Conservation (phyloP, 768 basidiomycete species). For the Suillus ampliporus region DNA sequence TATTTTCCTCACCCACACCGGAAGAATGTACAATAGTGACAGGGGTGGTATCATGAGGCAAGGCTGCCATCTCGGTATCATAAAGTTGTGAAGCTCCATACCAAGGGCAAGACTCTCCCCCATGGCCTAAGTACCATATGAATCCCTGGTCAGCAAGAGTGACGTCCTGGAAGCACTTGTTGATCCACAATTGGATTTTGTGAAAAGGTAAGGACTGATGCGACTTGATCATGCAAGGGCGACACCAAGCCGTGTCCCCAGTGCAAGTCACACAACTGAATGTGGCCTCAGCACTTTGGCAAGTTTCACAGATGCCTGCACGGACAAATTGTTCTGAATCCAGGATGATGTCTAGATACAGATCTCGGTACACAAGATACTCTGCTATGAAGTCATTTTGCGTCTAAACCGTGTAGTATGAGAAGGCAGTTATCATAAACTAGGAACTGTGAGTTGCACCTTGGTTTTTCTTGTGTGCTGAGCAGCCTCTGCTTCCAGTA, state of each 20-base stretch:
- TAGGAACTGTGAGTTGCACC: not conserved
- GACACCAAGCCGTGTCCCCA: too few relatives aligned
- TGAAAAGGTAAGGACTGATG: constrained; percentile 16
- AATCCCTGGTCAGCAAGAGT: constrained; percentile 25
- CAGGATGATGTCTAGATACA: constrained; percentile 6
- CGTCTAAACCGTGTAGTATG: constrained; percentile 1
- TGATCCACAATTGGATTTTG: constrained; percentile 26
- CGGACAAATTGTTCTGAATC: constrained; percentile 2
- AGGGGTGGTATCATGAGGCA: not conserved
- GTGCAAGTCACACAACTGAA: too few relatives aligned
- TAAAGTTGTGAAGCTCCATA: not conserved
- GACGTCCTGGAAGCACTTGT: constrained; percentile 15
- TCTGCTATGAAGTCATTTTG: constrained; percentile 14
- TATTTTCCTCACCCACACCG: too few relatives aligned
- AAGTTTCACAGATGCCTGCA: not conserved
- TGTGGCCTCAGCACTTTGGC: constrained; percentile 1
- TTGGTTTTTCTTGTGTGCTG: constrained; percentile 2
- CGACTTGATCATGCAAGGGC: constrained; percentile 1
- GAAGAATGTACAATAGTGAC: constrained; percentile 4
- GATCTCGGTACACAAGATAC: not conserved
- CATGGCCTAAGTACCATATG: too few relatives aligned
- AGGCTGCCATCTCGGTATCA: not conserved
- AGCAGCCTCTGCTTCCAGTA: not conserved
- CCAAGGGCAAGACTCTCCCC: constrained; percentile 26
- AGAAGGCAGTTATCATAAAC: not conserved